These are phyloP conservation scores for Pleurotus djamor DNA, from an alignment of 768 basidiomycete species.

Conservation along the genomic window DNA sequence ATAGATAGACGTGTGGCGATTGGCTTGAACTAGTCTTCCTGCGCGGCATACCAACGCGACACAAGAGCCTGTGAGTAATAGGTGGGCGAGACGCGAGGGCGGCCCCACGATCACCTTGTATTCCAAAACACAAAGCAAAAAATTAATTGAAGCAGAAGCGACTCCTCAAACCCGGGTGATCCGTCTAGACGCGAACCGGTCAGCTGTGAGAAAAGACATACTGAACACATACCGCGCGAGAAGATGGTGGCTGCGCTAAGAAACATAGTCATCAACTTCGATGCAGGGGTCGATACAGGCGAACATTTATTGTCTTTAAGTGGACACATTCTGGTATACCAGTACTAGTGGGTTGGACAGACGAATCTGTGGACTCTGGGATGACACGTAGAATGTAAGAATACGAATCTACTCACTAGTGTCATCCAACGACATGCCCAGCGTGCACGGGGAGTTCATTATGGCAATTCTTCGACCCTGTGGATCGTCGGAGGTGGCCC, in stretches of 20 bases:
- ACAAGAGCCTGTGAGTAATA: not conserved
- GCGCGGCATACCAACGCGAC: not conserved
- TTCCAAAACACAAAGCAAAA: not conserved
- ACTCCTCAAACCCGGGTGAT: not conserved
- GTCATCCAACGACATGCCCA: not conserved
- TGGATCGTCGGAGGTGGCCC: not conserved
- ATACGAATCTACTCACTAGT: not conserved
- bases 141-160: not conserved
- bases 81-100: not conserved
- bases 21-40: not conserved
- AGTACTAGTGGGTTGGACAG: not conserved
- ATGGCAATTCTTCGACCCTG: not conserved
- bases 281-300: not conserved
- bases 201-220: not conserved
- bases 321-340: not conserved
- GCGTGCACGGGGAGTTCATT: not conserved
- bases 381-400: not conserved
- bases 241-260: slow-evolving; percentile 1
- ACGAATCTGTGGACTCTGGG: not conserved
- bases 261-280: not conserved
- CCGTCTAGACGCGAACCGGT: not conserved
- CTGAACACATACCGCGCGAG: not conserved
- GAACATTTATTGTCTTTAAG: not conserved
- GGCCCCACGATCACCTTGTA: not conserved
- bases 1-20: slow-evolving; percentile 2